Evolutionary conservation across 495 filamentous ascomycete genomes (phyloP), one percentile per base, ranked within the genome.

Genomic region (Penicillium lividum): DNA sequence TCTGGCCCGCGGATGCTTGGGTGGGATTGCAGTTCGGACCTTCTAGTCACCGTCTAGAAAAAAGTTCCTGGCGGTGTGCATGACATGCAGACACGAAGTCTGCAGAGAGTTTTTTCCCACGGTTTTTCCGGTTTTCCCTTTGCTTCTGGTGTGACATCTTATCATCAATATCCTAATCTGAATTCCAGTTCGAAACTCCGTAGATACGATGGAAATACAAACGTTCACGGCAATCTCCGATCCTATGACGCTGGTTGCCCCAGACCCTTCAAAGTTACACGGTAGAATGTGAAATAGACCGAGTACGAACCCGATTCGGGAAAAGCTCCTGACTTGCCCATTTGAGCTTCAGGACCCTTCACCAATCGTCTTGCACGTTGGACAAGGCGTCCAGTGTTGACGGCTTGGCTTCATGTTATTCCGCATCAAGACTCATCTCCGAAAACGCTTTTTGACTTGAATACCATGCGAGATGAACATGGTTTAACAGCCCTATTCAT

Each of bases 11-110:
- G 52, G 62, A 69, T 70, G 64, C 58, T 56, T 65, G 65, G 60
- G 50, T 64, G 51, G 54, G 52, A 61, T 61, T 60, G 53, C 54
- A 57, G 55, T 57, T 54, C 16, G 54, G 66, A 53, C 55, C 54
- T 71, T 70, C 69, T 66, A 68, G 61, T 66, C 59, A 68, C 63
- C 63, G 64, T 68, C 67, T 68, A 66, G 65, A 71, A 71, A 57
- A 52, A 68, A 54, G 67, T 69, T 59, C 67, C 67, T 69, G 67
- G 67, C 67, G 67, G 67, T 69, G 64, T 22, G 55, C 43, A 59
- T 59, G 57, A 59, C 57, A 60, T 52, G 57, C 57, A 60, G 54
- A 30, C 22, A 33, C 13, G 45, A 47, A 27, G 44, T 25, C 45
- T 48, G 18, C 28, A 46, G 53, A 30, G 13, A 34, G 36, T 18